Conservation (phyloP, 306 rosid species). For the Parietaria judaica region DNA sequence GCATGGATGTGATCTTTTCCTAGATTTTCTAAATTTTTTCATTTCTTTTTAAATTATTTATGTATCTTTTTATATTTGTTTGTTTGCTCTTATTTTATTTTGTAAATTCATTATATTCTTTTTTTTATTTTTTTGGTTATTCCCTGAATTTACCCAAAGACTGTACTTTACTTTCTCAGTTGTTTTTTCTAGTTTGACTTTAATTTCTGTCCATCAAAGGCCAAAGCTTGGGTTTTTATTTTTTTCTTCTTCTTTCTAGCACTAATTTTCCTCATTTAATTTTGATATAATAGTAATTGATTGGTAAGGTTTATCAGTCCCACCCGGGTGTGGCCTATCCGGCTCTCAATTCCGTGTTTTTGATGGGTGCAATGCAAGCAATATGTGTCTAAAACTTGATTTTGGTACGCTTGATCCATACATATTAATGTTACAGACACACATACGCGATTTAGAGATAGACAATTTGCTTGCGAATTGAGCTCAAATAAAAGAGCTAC, state of each 20-base stretch:
- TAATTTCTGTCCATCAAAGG: neutral
- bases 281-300: no score
- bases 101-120: neutral
- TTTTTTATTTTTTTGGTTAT: neutral
- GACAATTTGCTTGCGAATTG: no score
- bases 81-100: neutral
- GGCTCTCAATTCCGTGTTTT: no score
- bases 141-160: neutral
- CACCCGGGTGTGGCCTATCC: no score
- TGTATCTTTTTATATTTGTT: neutral
- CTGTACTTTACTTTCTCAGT: neutral
- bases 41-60: neutral
- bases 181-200: slow-evolving; percentile 4
- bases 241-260: neutral
- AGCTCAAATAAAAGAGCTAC: no score
- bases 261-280: neutral
- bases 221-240: neutral
- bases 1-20: slow-evolving; percentile 50
- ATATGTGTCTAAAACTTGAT: no score
- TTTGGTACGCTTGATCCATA: no score
- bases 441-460: no score
- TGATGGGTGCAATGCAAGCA: no score
- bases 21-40: slow-evolving; percentile 27
- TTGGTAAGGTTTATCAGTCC: no score
- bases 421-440: no score